Conservation (phyloP, 2,329 filamentous ascomycete species). For the Botryotinia globosa region DNA sequence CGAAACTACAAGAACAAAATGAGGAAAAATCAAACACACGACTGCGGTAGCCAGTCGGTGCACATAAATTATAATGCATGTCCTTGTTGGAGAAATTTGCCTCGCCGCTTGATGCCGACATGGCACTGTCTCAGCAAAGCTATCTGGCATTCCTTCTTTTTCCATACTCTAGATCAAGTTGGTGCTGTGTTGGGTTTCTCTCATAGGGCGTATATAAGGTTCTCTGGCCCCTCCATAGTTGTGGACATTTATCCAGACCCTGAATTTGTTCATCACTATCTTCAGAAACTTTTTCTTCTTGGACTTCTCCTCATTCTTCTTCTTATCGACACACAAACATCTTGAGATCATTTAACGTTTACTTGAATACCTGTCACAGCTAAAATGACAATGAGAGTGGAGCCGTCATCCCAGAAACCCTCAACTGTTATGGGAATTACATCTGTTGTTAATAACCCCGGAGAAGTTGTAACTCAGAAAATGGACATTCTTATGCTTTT, state of each 20-base stretch:
- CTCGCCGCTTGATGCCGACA: constrained; percentile 18
- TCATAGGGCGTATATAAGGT: constrained; percentile 6
- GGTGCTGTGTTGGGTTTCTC: constrained; percentile 10
- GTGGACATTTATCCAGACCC: neutral
- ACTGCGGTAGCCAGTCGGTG: constrained; percentile 2
- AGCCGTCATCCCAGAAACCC: neutral
- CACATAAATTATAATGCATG: constrained; percentile 19
- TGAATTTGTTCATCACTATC: neutral
- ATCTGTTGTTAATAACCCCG: constrained; percentile 1
- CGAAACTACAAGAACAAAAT: neutral
- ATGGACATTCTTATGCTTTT: constrained; percentile 14
- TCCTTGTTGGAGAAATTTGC: constrained; percentile 13
- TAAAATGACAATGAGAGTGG: neutral
- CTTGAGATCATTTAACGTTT: neutral
- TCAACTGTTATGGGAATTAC: constrained; percentile 15
- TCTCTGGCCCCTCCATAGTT: neutral
- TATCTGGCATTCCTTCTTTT: constrained; percentile 13
- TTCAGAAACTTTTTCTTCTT: neutral
- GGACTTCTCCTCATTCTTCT: neutral
- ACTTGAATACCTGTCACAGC: neutral
- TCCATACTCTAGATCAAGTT: constrained; percentile 7
- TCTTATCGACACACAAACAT: neutral
- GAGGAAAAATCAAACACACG: neutral
- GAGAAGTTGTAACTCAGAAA: neutral
- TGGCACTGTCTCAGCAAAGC: neutral